Conservation (phyloP, 2,329 filamentous ascomycete genomes). For the Talaromyces pinophilus region DNA sequence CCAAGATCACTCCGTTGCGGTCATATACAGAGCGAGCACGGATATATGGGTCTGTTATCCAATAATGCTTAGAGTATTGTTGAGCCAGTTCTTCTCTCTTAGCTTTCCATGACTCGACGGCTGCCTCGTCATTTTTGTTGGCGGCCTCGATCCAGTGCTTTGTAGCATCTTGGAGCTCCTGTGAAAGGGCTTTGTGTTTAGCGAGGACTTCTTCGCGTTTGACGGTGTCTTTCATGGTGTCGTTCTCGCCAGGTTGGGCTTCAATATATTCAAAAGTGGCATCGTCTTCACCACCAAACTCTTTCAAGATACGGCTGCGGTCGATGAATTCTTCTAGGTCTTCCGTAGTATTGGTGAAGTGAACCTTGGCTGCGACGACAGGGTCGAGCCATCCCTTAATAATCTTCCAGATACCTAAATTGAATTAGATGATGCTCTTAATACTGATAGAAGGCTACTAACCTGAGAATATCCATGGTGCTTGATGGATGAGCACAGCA, state of each 20-base stretch:
- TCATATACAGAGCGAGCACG: constrained; percentile 84
- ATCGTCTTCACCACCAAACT: constrained; percentile 81
- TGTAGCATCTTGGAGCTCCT: constrained; percentile 73
- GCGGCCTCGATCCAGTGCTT: constrained; percentile 69
- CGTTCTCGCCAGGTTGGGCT: constrained; percentile 74
- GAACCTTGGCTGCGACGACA: constrained; percentile 89
- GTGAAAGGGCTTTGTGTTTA: constrained; percentile 65
- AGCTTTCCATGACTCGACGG: constrained; percentile 54
- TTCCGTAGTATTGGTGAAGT: constrained; percentile 81
- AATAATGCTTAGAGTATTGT: constrained; percentile 73
- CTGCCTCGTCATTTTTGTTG: constrained; percentile 47
- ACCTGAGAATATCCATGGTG: constrained; percentile 96
- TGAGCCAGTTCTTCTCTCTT: constrained; percentile 64
- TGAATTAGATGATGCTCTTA: constrained; percentile 9
- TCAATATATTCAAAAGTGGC: constrained; percentile 84
- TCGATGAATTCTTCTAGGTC: constrained; percentile 79
- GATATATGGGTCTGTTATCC: constrained; percentile 84
- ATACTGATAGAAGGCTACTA: constrained; percentile 30
- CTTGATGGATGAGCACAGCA: constrained; percentile 87
- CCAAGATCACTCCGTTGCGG: constrained; percentile 69
- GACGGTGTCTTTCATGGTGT: constrained; percentile 65
- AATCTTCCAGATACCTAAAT: constrained; percentile 84
- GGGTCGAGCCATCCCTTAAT: constrained; percentile 96
- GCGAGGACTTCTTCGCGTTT: constrained; percentile 65
- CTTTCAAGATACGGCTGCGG: constrained; percentile 69